A percentile compares a stretch with the other conserved stretches of the same genome.
phyloP scores from a whole-genome alignment of 768 basidiomycete genomes.

The Mrakia blollopis region DNA sequence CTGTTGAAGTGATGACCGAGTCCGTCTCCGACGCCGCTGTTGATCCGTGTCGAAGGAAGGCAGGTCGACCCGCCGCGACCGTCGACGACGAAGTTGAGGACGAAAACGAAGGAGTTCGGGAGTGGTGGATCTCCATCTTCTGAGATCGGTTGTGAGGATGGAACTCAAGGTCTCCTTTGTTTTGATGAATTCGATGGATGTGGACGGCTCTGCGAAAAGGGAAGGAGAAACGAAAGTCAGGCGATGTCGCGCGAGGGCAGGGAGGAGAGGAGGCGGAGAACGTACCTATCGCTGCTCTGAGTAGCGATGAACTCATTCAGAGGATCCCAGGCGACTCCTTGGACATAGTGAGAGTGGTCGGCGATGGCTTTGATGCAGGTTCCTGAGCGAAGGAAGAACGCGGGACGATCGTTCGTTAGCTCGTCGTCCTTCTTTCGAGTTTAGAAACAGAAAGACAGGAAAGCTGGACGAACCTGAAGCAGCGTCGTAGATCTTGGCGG shows the following conservation, averaged over 20 bases:
- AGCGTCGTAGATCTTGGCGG: conserved; percentile 73
- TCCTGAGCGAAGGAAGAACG: conserved; percentile 49
- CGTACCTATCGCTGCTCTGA: conserved; percentile 80
- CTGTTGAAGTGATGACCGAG: conserved; percentile 21
- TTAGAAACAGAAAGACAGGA: background rate
- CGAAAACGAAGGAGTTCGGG: conserved; percentile 44
- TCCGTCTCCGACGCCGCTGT: conserved; percentile 37
- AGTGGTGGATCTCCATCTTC: conserved; percentile 43
- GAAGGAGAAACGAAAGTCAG: background rate
- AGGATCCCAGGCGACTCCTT: conserved; percentile 99
- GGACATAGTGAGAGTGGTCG: conserved; percentile 93
- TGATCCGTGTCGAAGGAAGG: conserved; percentile 37
- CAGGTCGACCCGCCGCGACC: conserved; percentile 41
- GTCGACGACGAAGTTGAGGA: conserved; percentile 38
- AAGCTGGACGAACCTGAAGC: conserved; percentile 56
- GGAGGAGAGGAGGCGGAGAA: background rate
- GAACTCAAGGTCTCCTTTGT: conserved; percentile 76
- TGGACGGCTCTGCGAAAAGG: conserved; percentile 64
- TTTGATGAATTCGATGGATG: conserved; percentile 75
- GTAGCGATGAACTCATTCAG: conserved; percentile 95
- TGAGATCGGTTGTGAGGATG: conserved; percentile 47
- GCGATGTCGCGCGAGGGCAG: background rate
- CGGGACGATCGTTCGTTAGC: background rate
- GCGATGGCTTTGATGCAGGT: conserved; percentile 83
- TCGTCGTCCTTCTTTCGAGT: no score